phyloP scores from a whole-genome alignment of 1,284 basidiomycete genomes.

The Ustilago shanxiensis region DNA sequence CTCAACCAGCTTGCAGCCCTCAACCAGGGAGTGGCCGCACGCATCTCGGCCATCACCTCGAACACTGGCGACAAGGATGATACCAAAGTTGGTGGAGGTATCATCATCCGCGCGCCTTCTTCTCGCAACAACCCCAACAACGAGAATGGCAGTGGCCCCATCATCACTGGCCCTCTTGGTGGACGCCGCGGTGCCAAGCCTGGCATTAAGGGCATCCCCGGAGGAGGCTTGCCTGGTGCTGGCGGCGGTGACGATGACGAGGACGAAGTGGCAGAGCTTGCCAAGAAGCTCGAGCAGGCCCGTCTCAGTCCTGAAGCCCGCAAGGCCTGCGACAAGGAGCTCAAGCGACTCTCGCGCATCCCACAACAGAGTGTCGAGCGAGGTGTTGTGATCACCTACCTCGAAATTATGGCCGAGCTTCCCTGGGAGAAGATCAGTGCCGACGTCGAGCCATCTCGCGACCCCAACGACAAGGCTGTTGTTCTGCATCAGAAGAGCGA shows the following conservation, averaged over 20 bases:
- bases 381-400: conserved; percentile 69
- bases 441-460: conserved; percentile 43
- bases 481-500: conserved; percentile 35
- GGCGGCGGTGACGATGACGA: conserved; percentile 57
- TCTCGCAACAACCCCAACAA: conserved; percentile 45
- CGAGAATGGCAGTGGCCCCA: conserved; percentile 42
- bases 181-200: conserved; percentile 44
- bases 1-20: conserved; percentile 64
- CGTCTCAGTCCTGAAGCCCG: conserved; percentile 64
- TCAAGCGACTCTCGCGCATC: conserved; percentile 66
- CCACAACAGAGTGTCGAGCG: conserved; percentile 68
- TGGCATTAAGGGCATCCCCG: conserved; percentile 22
- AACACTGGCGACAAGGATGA: conserved; percentile 41
- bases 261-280: conserved; percentile 65
- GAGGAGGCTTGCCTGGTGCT: conserved; percentile 34
- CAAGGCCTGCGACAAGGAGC: conserved; percentile 67
- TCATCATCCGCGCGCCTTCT: conserved; percentile 57
- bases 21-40: conserved; percentile 58
- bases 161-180: conserved; percentile 46
- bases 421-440: conserved; percentile 68
- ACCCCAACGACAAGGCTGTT: conserved; percentile 36
- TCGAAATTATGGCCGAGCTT: conserved; percentile 70
- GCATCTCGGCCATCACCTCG: conserved; percentile 57
- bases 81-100: conserved; percentile 43
- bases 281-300: conserved; percentile 58